Conservation (phyloP, 1,284 basidiomycete genomes). For the Butyriboletus appendiculatus region DNA sequence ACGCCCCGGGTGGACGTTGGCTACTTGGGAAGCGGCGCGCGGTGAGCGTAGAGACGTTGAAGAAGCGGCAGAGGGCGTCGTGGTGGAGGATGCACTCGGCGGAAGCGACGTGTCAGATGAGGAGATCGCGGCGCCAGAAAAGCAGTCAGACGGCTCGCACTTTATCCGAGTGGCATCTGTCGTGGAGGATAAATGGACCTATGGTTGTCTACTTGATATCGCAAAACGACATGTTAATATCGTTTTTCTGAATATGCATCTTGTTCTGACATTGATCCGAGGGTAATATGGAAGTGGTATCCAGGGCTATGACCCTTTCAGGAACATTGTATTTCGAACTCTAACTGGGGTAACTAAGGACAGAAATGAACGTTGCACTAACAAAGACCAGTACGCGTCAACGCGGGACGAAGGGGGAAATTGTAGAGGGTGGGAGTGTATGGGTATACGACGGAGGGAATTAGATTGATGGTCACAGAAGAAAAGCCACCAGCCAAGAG, state of each 20-base stretch:
- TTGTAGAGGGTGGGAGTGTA: neutral
- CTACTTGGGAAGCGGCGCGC: constrained; percentile 39
- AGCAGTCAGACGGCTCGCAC: neutral
- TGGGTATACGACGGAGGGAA: neutral
- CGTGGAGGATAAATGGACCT: neutral
- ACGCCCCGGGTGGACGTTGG: constrained; percentile 46
- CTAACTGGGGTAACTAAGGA: neutral
- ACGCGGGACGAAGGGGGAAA: neutral
- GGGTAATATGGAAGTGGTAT: neutral
- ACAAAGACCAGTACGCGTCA: constrained; percentile 13
- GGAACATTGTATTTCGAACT: neutral
- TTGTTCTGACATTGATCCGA: neutral
- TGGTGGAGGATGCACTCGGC: neutral
- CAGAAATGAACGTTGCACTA: constrained; percentile 8
- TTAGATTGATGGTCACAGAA: neutral
- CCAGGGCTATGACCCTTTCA: constrained; percentile 2
- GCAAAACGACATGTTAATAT: too few species aligned
- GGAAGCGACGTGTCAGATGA: neutral
- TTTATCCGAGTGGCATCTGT: constrained; percentile 3
- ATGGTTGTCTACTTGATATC: neutral
- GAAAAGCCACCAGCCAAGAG: neutral
- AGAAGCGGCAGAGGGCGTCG: constrained; percentile 9
- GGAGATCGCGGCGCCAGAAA: constrained; percentile 15
- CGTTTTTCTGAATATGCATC: too few species aligned
- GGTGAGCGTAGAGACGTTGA: constrained; percentile 29